Evolutionary conservation across 2,329 filamentous ascomycete species (phyloP).

Genomic region (Trichophyton schoenleinii): DNA sequence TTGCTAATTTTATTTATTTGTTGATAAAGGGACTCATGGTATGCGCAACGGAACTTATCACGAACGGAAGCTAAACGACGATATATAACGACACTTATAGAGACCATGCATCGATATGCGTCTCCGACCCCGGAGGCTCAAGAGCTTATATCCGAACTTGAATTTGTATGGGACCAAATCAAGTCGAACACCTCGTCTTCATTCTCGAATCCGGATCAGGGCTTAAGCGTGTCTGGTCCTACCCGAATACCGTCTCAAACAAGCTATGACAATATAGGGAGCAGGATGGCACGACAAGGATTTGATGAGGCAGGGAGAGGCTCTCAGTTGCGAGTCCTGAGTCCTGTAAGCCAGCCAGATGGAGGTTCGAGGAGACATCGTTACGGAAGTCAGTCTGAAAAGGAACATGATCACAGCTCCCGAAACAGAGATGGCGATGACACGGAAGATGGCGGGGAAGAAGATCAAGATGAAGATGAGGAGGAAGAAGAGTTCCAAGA

Average conservation of each 20-base stretch:
- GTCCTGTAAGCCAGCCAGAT: conserved; percentile 75
- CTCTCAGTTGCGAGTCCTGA: conserved; percentile 57
- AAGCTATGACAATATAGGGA: conserved; percentile 26
- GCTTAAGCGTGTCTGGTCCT: conserved; percentile 18
- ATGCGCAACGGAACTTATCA: conserved; percentile 67
- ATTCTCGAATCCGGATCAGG: conserved; percentile 28
- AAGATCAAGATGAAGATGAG: conserved; percentile 22
- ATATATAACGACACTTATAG: conserved; percentile 87
- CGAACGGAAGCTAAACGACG: conserved; percentile 86
- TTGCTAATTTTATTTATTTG: not conserved
- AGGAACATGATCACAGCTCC: conserved; percentile 40
- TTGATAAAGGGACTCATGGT: conserved; percentile 72
- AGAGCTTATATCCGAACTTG: conserved; percentile 84
- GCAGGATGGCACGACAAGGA: conserved; percentile 22
- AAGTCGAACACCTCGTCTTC: conserved; percentile 66
- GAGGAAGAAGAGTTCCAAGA: conserved; percentile 19
- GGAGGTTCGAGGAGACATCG: conserved; percentile 37
- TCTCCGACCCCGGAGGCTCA: conserved; percentile 66
- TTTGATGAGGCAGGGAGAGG: conserved; percentile 34
- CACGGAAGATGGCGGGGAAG: conserved; percentile 27
- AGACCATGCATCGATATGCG: conserved; percentile 93
- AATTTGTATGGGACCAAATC: conserved; percentile 98
- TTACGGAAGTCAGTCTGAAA: conserved; percentile 17
- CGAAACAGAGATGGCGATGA: conserved; percentile 39
- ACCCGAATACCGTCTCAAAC: conserved; percentile 24